Base-by-base conservation (phyloP, 2,329 filamentous ascomycete genomes). In the Trichophyton verrucosum region DNA sequence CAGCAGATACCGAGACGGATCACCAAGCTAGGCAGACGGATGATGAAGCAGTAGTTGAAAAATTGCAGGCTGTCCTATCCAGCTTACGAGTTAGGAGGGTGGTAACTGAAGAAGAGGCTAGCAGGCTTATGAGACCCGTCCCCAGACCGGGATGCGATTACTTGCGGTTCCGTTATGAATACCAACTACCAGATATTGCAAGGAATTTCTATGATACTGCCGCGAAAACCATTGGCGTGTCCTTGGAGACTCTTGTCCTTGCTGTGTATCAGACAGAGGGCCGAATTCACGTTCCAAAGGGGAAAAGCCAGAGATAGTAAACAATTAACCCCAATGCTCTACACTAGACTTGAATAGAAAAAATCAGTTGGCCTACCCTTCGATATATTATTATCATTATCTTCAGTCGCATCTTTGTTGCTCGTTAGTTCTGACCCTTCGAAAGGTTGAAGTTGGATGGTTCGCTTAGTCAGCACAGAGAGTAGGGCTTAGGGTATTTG, bases 121-220 rank as follows among this genome's bases (percentile, higher is more conserved):
- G 65, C 13, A 66, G 63, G 6, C 56, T 60, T 55, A 62, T 64
- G 36, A 63, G 61, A 59, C 61, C 71, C 7, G 62, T 76, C 30
- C 70, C 66, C 63, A 74, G 80, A 36, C 78, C 80, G 1, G 82
- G 82, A 17, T 75, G 75, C 57, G 69, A 69, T 44, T 85, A 85
- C 66, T 71, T 69, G 42, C 71, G 75, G 6, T 83, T 80, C 68
- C 76, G 75, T 58, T 73, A 70, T 36, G 74, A 74, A 61, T 71
- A 76, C 1, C 78, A 82, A 30, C 68, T 85, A 30, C 72, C 76
- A 15, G 72, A 74, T 3, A 66, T 66, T 13, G 78, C 76, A 17
- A 77, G 70, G 59, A 61, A 68, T 0, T 81, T 86, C 61, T 81
- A 82, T 65, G 73, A 80, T 61, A 72, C 76, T 56, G 79, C 76